Percentiles rank a stretch among this genome's conserved stretches.
phyloP scores from a whole-genome alignment of 225 moss, liverwort and hornwort genomes.

The Pleurozium schreberi region DNA sequence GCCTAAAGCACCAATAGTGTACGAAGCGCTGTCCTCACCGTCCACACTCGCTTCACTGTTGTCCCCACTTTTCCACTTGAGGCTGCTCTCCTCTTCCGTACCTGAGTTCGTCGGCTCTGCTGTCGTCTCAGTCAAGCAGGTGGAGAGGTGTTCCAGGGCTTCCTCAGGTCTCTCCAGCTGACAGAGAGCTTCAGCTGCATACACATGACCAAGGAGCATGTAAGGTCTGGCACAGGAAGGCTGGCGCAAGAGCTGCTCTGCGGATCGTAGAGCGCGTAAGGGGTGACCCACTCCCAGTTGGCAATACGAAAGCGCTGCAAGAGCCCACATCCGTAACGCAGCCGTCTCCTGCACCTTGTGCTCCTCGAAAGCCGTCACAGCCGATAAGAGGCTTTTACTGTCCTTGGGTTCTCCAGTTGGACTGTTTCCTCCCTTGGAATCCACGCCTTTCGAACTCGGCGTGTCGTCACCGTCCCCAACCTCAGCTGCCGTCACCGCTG shows the following conservation, averaged over 20 bases:
- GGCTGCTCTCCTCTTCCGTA: constrained; percentile 60
- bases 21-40: constrained; percentile 64
- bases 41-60: constrained; percentile 96
- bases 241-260: constrained; percentile 52
- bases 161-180: constrained; percentile 69
- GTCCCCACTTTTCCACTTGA: constrained; percentile 83
- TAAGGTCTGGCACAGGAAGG: constrained; percentile 56
- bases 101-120: constrained; percentile 43
- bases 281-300: constrained; percentile 49
- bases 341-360: constrained; percentile 56
- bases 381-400: constrained; percentile 45
- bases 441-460: constrained; percentile 5
- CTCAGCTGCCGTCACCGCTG: constrained; percentile 39
- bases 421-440: constrained; percentile 21
- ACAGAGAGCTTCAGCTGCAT: constrained; percentile 85
- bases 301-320: constrained; percentile 42
- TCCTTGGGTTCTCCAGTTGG: constrained; percentile 77
- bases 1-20: constrained; percentile 47
- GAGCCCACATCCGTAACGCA: constrained; percentile 47
- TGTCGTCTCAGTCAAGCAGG: constrained; percentile 53
- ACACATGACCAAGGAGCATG: constrained; percentile 63
- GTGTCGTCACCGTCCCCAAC: constrained; percentile 48
- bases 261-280: constrained; percentile 55
- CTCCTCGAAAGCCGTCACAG: constrained; percentile 57
- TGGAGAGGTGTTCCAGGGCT: constrained; percentile 68